Evolutionary conservation across 148 eudicot genomes (phyloP).

Genomic region (Pouteria glomerata): DNA sequence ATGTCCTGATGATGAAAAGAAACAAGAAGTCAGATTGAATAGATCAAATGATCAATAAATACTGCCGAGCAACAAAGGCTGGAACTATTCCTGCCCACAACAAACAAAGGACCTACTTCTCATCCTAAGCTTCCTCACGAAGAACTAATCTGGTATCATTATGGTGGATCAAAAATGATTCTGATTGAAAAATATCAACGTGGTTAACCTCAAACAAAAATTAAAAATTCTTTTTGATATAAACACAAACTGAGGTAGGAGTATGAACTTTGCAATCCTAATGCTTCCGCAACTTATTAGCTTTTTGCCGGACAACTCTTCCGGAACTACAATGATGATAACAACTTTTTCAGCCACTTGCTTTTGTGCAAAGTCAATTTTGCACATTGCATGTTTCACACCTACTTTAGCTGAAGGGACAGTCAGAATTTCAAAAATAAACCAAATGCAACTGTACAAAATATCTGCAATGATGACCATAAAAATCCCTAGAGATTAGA

Average conservation of each 20-base stretch:
- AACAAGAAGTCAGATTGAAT: neutral
- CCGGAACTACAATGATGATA: constrained; percentile 3
- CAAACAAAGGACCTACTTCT: neutral
- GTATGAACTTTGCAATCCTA: neutral
- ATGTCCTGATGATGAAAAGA: constrained; percentile 4
- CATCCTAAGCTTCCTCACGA: neutral
- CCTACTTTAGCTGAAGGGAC: neutral
- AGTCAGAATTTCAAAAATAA: neutral
- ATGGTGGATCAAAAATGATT: neutral
- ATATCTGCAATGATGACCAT: neutral
- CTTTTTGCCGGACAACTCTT: neutral
- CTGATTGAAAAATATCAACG: neutral
- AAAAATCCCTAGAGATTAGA: neutral
- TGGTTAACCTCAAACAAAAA: constrained; percentile 1
- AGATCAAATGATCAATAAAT: constrained; percentile 2
- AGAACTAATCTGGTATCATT: neutral
- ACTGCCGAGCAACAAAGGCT: neutral
- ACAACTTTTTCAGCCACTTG: neutral
- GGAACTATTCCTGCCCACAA: too few relatives aligned
- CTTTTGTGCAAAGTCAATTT: neutral
- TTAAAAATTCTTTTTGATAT: neutral
- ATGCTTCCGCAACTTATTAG: neutral
- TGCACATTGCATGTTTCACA: neutral
- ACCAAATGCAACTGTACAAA: neutral
- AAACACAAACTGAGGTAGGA: neutral